Evolutionary conservation across 1,139 yeast species (phyloP), one percentile per base, ranked within the genome.

Genomic region (Saccharomycopsis crataegensis): DNA sequence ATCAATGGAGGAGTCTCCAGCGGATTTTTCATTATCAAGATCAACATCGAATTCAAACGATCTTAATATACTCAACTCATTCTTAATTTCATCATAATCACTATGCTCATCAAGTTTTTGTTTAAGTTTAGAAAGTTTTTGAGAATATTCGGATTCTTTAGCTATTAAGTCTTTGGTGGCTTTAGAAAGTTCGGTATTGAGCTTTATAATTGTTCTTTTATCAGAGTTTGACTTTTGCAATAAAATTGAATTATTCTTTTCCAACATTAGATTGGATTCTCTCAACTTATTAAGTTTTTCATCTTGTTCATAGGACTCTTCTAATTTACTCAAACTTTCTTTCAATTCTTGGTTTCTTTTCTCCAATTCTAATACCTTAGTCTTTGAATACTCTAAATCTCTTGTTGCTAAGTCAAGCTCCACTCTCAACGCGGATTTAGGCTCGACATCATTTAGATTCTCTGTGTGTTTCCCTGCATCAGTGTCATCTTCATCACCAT

Each of bases 31-130:
- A 16, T 59, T 62, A 40, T 65, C 70, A 41, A 64, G 70, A 42
- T 68, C 70, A 12, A 67, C 68, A 28, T 75, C 93, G 69, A 86
- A 86, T 63, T 87, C 90, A 44, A 88, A 83, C 59, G 82, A 43
- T 63, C 87, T 82, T 58, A 91, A 67, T 32, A 89, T 78, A 22
- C 75, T 78, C 58, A 90, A 71, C 63, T 91, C 97, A 51, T 79
- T 78, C 66, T 88, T 90, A 52, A 90, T 69, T 59, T 87, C 91
- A 53, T 86, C 93, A 67, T 91, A 91, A 65, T 86, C 91, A 2
- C 73, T 69, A 41, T 80, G 76, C 46, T 69, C 67, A 2, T 69
- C 70, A 47, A 82, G 64, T 54, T 75, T 68, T 4, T 44, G 61
- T 58, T 74, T 76, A 59, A 82, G 70, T 16, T 64, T 64, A 9